Conservation (phyloP, 2,329 filamentous ascomycete genomes). For the Fusarium hainanense region DNA sequence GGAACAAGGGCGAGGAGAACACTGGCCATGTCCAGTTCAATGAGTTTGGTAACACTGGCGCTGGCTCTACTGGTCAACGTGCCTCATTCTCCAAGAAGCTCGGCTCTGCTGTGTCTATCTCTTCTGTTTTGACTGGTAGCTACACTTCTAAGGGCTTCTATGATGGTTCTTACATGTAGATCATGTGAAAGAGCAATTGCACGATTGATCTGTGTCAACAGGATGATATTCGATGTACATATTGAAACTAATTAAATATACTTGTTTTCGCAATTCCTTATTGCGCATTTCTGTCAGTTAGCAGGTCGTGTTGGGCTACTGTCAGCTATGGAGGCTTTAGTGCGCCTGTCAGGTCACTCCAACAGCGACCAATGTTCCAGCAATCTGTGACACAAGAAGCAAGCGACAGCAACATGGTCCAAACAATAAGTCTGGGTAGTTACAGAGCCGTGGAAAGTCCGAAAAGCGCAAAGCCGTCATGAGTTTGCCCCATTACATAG, state of each 20-base stretch:
- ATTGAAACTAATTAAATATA: background rate
- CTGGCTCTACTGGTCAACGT: slow-evolving; percentile 62
- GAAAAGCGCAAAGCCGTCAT: too few relatives aligned
- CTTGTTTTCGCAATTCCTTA: background rate
- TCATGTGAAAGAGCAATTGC: accelerated
- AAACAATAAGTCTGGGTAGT: too few relatives aligned
- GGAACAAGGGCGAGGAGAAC: slow-evolving; percentile 61
- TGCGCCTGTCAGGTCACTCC: background rate
- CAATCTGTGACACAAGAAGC: too few relatives aligned
- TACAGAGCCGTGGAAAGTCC: too few relatives aligned
- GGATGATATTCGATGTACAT: background rate
- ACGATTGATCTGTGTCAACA: background rate
- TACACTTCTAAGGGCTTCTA: slow-evolving; percentile 39
- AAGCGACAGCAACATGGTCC: background rate
- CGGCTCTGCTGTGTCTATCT: slow-evolving; percentile 49
- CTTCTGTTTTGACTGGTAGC: slow-evolving; percentile 40
- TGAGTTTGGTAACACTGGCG: slow-evolving; percentile 70
- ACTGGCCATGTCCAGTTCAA: slow-evolving; percentile 65
- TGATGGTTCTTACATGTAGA: slow-evolving; percentile 38
- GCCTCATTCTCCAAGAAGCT: slow-evolving; percentile 50
- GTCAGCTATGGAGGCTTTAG: background rate
- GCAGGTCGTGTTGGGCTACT: too few relatives aligned
- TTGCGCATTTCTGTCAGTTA: accelerated
- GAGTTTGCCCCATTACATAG: background rate
- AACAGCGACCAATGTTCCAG: too few relatives aligned